Conservation (phyloP, 371 early-diverging fungal genomes). For the Apophysomyces variabilis region DNA sequence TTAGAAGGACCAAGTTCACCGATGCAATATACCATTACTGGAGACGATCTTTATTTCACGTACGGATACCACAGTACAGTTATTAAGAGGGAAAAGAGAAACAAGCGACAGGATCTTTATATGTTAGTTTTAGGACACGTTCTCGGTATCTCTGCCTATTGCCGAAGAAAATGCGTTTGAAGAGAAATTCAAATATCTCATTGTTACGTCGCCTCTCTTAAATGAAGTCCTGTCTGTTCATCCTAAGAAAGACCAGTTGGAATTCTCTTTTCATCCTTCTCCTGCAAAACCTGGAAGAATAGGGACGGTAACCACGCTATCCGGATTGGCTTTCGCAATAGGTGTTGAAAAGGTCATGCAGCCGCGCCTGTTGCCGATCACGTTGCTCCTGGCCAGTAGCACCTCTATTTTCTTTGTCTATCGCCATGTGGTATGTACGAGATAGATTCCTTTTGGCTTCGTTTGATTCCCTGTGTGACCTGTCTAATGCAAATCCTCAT, state of each 20-base stretch:
- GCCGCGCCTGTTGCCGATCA: conserved; percentile 19
- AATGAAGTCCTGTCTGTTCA: conserved; percentile 56
- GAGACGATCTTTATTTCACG: conserved; percentile 45
- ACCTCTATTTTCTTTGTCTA: conserved; percentile 44
- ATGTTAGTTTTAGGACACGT: conserved; percentile 32
- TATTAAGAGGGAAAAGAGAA: too few relatives aligned
- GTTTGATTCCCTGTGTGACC: neutral
- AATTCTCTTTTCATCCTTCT: conserved; percentile 15
- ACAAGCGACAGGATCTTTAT: neutral
- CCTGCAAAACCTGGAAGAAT: conserved; percentile 15
- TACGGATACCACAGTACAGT: conserved; percentile 12
- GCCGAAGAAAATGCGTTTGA: conserved; percentile 66
- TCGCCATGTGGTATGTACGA: conserved; percentile 40
- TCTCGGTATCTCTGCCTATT: conserved; percentile 45
- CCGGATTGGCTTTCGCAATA: conserved; percentile 21
- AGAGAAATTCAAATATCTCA: conserved; percentile 68
- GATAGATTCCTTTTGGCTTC: neutral
- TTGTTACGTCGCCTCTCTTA: conserved; percentile 67
- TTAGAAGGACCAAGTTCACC: conserved; percentile 12
- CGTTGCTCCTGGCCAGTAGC: conserved; percentile 34
- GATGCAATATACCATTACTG: conserved; percentile 33
- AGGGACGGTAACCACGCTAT: conserved; percentile 20
- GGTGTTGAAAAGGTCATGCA: conserved; percentile 25
- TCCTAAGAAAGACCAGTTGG: conserved; percentile 36
- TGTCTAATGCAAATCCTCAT: neutral